Percentiles rank a stretch among this genome's conserved stretches.
Conservation (phyloP, 2,329 filamentous ascomycete species). For the Ceratocystis eucalypticola region DNA sequence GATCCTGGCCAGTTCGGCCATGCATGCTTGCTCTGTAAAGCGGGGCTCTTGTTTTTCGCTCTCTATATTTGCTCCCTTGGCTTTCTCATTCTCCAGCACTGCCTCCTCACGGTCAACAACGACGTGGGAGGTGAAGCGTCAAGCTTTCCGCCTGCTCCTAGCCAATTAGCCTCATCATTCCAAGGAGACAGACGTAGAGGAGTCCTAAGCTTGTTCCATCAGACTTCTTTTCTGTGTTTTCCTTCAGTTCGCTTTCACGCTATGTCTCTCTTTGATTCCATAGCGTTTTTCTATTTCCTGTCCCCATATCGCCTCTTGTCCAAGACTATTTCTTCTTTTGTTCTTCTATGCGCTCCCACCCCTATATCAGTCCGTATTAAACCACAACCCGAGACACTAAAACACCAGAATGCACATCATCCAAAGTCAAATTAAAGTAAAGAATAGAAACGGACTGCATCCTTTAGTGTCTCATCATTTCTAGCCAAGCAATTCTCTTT, state of each 20-base stretch:
- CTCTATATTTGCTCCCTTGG: neutral
- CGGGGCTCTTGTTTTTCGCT: neutral
- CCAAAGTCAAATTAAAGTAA: neutral
- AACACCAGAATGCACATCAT: neutral
- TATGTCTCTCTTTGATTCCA: neutral
- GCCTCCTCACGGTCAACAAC: neutral
- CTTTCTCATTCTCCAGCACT: neutral
- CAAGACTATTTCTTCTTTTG: neutral
- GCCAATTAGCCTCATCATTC: neutral
- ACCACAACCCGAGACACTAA: neutral
- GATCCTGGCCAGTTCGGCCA: no score
- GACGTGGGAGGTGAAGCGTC: neutral
- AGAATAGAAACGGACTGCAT: neutral
- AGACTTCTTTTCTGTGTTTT: neutral
- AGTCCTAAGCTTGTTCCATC: neutral
- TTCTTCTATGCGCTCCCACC: neutral
- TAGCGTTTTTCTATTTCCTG: neutral
- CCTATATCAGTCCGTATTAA: neutral
- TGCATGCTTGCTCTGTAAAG: neutral
- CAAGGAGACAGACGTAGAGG: no score
- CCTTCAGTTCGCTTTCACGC: neutral
- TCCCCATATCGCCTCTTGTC: neutral
- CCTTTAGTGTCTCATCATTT: neutral
- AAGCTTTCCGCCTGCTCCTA: neutral
- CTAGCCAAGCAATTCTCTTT: neutral